Conservation (phyloP, 75 land plant genomes). For the Isoetes taiwanensis region DNA sequence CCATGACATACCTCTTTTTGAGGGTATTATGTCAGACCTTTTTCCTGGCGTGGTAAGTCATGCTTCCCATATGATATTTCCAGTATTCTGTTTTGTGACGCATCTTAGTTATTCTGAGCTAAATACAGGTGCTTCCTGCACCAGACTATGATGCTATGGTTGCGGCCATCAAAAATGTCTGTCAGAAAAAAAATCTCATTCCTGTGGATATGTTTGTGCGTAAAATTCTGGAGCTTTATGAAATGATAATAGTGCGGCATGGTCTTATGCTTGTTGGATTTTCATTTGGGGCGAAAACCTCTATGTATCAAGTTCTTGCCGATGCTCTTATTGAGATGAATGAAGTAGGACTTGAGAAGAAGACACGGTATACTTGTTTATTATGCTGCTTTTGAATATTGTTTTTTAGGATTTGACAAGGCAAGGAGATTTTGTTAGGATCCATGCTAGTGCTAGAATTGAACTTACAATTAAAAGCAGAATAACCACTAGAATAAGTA, state of each 20-base stretch:
- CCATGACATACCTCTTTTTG: slow-evolving; percentile 26
- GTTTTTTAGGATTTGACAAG: too few relatives aligned
- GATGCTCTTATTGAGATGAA: slow-evolving; percentile 11
- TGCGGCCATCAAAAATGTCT: neutral
- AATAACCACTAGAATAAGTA: too few relatives aligned
- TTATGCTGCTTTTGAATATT: too few relatives aligned
- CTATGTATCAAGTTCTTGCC: slow-evolving; percentile 18
- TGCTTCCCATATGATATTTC: neutral
- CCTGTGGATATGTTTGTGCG: slow-evolving; percentile 12
- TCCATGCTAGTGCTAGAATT: too few relatives aligned
- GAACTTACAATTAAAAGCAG: too few relatives aligned
- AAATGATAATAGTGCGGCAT: slow-evolving; percentile 25
- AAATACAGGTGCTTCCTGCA: slow-evolving; percentile 14
- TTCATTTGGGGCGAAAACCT: slow-evolving; percentile 26
- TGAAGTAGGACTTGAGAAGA: slow-evolving; percentile 7
- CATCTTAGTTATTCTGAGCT: too few relatives aligned
- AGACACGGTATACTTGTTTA: slow-evolving; percentile 14
- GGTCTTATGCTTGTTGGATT: slow-evolving; percentile 20
- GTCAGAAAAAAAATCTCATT: slow-evolving; percentile 6
- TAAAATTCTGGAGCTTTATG: slow-evolving; percentile 21
- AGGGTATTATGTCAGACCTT: slow-evolving; percentile 24
- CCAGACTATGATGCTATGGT: slow-evolving; percentile 22
- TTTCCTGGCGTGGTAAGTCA: slow-evolving; percentile 26
- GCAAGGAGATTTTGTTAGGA: too few relatives aligned
- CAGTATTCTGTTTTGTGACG: too few relatives aligned